Conservation (phyloP, 2,329 filamentous ascomycete genomes). For the Fusarium mexicanum region DNA sequence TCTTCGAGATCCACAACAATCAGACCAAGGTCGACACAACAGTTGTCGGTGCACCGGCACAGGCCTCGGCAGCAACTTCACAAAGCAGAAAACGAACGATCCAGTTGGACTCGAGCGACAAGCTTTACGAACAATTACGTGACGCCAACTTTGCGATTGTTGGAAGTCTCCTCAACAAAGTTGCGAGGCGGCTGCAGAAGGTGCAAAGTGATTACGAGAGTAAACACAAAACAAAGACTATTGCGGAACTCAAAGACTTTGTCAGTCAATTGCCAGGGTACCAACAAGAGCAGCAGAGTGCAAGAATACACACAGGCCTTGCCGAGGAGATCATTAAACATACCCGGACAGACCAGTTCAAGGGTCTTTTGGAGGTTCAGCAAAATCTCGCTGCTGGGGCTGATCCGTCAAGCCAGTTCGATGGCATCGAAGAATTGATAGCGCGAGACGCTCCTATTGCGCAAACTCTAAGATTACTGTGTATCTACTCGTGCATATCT, state of each 20-base stretch:
- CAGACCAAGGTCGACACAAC: slow-evolving; percentile 93
- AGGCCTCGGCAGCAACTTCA: slow-evolving; percentile 65
- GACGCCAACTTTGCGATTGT: slow-evolving; percentile 97
- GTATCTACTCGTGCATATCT: slow-evolving; percentile 89
- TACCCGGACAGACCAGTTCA: slow-evolving; percentile 89
- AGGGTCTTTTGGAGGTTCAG: slow-evolving; percentile 88
- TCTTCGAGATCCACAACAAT: slow-evolving; percentile 91
- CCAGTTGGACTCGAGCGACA: slow-evolving; percentile 87
- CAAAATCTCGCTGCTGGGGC: slow-evolving; percentile 93
- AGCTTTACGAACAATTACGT: slow-evolving; percentile 85
- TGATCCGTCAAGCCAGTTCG: slow-evolving; percentile 88
- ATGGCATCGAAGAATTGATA: slow-evolving; percentile 94
- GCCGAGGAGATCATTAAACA: slow-evolving; percentile 96
- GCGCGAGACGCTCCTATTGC: slow-evolving; percentile 82
- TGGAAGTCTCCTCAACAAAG: slow-evolving; percentile 86
- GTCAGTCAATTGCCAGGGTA: slow-evolving; percentile 93
- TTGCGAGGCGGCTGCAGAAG: slow-evolving; percentile 82
- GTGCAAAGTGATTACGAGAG: slow-evolving; percentile 92
- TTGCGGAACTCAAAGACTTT: slow-evolving; percentile 91
- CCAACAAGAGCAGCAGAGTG: slow-evolving; percentile 90
- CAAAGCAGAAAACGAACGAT: slow-evolving; percentile 85
- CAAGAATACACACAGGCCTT: slow-evolving; percentile 91
- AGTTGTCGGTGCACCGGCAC: slow-evolving; percentile 79
- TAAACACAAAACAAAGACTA: slow-evolving; percentile 86
- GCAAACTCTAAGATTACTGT: slow-evolving; percentile 86